Base-by-base conservation (phyloP, 2,329 filamentous ascomycete genomes). In the Cytospora chrysosperma region DNA sequence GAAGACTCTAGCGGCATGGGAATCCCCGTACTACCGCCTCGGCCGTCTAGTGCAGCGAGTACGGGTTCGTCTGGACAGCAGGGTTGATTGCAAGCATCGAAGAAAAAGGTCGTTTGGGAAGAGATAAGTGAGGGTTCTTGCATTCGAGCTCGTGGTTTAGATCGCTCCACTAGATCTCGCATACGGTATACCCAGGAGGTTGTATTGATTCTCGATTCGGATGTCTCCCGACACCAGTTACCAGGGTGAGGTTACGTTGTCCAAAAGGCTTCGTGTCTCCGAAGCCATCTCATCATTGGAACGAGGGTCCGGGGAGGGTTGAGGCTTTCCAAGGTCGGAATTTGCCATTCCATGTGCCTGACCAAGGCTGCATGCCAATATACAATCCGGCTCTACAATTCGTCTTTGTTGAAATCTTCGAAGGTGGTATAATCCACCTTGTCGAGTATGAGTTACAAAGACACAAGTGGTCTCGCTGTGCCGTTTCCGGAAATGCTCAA, bases 21-120 rank as follows among this genome's bases (percentile, higher is more conserved):
- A 5, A 68, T 74, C 67, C 75, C 75, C 5, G 67, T 72, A n/a
- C 74, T 73, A 28, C 78, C 78, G 32, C 74, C 77, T 2, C 69
- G 79, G 60, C 78, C 78, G 24, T 71, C 72, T 13, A 78, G 75
- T 61, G 75, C 75, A 13, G 76, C 75, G 53, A 79, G 75, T 66
- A 78, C 77, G 10, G 77, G 77, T 7, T 74, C 72, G 9, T 70
- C 70, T 19, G 71, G 72, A 40, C 72, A 72, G 60, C 67, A 62
- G 67, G 55, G 59, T 9, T 66, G 53, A 60, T 34, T 47, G 50
- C 28, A 10, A 13, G 28, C 50, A 12, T 40, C 24, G n/a, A 19
- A 24, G 4, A 10, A 8, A 26, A 52, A 30, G 10, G 10, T 32
- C 10, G 24, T 37, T 37, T 17, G 2, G 3, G 21, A 28, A 52